These are phyloP conservation scores for Spizellomyces sp. DNA, from an alignment of 192 early-diverging fungal species.

Conservation along the genomic window DNA sequence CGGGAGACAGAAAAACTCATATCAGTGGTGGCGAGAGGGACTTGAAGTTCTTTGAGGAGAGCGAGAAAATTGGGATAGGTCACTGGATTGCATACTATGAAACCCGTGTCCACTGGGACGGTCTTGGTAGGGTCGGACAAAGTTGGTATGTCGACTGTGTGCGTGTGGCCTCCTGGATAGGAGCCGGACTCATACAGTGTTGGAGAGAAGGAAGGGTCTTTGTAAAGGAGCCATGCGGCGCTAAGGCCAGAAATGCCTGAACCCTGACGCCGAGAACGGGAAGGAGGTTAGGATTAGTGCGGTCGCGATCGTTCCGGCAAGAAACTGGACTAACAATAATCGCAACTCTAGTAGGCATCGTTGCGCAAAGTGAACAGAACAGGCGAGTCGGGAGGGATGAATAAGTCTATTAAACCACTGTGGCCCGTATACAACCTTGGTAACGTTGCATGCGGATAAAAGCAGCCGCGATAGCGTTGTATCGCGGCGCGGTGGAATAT, in stretches of 20 bases:
- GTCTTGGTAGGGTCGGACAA: slow-evolving; percentile 23
- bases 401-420: no score
- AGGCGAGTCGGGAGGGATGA: no score
- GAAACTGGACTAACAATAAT: no score
- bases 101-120: slow-evolving; percentile 67
- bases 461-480: no score
- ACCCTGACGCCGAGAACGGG: background rate
- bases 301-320: no score
- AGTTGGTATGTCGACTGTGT: slow-evolving; percentile 57
- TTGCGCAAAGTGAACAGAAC: no score
- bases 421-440: no score
- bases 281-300: no score
- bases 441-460: no score
- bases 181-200: slow-evolving; percentile 51
- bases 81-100: slow-evolving; percentile 66
- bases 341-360: no score
- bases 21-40: slow-evolving; percentile 45
- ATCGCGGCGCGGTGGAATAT: no score
- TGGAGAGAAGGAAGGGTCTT: slow-evolving; percentile 42
- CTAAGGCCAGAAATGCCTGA: slow-evolving; percentile 50
- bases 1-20: slow-evolving; percentile 68
- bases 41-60: slow-evolving; percentile 47
- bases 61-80: slow-evolving; percentile 66
- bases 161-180: slow-evolving; percentile 66
- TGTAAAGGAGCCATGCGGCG: slow-evolving; percentile 58